phyloP scores from a whole-genome alignment of 1,139 yeast species.

The Nadsonia commutata region DNA sequence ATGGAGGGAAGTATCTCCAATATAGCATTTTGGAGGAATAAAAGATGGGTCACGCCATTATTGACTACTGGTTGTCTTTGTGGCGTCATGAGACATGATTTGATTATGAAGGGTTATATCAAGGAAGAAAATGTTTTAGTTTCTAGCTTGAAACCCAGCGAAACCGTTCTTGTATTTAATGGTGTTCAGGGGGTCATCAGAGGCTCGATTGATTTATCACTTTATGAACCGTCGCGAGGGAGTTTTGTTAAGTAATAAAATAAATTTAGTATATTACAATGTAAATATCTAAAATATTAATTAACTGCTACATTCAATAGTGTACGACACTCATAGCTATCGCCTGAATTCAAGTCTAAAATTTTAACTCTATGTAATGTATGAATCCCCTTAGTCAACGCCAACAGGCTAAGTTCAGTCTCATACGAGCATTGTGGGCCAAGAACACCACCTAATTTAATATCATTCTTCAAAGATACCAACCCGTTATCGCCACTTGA shows the following conservation, averaged over 20 bases:
- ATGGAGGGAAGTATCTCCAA: constrained; percentile 83
- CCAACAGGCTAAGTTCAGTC: constrained; percentile 44
- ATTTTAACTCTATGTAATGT: constrained; percentile 51
- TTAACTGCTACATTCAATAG: constrained; percentile 55
- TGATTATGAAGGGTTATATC: constrained; percentile 41
- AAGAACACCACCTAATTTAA: constrained; percentile 41
- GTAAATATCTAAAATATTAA: constrained; percentile 6
- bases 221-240: neutral
- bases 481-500: constrained; percentile 27
- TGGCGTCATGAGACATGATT: constrained; percentile 63
- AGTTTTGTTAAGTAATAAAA: neutral
- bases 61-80: constrained; percentile 68
- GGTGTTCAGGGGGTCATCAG: constrained; percentile 31
- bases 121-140: constrained; percentile 38
- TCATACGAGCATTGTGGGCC: constrained; percentile 52
- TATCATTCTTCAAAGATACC: constrained; percentile 48
- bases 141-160: constrained; percentile 41
- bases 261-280: neutral
- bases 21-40: constrained; percentile 46
- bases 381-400: constrained; percentile 50
- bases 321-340: constrained; percentile 57
- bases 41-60: constrained; percentile 67
- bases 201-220: constrained; percentile 1
- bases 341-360: constrained; percentile 51
- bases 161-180: constrained; percentile 57